phyloP scores from a whole-genome alignment of 2,329 filamentous ascomycete species.

The Colletotrichum sp. region DNA sequence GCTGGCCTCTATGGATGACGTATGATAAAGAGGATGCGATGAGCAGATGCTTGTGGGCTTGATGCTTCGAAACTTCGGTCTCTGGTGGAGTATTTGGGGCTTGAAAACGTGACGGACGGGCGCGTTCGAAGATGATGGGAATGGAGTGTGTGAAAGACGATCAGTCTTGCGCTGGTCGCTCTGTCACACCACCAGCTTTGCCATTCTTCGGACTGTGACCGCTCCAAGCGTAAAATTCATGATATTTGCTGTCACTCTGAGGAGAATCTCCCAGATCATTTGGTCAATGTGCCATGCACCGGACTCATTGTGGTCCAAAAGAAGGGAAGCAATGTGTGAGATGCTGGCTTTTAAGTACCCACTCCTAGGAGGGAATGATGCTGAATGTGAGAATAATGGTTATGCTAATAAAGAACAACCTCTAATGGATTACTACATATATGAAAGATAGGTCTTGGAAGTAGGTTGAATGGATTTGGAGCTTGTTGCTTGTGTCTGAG shows the following conservation, averaged over 20 bases:
- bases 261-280: not conserved
- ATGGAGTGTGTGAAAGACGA: not conserved
- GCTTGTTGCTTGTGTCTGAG: not conserved
- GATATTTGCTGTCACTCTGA: not conserved
- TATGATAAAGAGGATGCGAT: not conserved
- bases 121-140: not conserved
- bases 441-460: rapidly evolving
- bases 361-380: too few relatives aligned
- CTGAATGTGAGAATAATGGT: too few relatives aligned
- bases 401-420: rapidly evolving
- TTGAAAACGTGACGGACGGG: not conserved
- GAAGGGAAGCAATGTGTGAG: not conserved
- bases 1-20: too few relatives aligned
- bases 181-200: not conserved
- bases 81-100: not conserved
- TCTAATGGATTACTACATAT: not conserved
- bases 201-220: not conserved
- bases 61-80: not conserved
- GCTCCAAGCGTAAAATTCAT: not conserved
- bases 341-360: not conserved
- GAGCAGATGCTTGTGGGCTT: not conserved
- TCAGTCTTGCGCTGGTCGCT: not conserved
- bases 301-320: not conserved
- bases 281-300: rapidly evolving
- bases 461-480: not conserved